Conservation (phyloP, 345 rosid species). For the Populus nigra region DNA sequence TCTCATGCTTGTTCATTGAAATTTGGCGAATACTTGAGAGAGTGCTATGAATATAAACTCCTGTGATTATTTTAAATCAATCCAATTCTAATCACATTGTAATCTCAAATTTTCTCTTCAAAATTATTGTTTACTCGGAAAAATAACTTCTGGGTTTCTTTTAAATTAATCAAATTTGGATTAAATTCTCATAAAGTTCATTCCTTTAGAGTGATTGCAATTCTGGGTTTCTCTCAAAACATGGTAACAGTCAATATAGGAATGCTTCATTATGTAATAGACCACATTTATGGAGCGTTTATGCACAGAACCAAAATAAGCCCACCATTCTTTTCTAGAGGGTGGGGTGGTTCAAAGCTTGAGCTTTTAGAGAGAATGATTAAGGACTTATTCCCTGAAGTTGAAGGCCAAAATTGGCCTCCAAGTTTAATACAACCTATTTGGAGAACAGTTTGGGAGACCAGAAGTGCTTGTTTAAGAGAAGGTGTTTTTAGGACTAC, state of each 20-base stretch:
- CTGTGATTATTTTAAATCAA: background rate
- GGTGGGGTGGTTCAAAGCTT: conserved; percentile 95
- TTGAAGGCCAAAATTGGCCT: conserved; percentile 68
- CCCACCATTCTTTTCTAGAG: conserved; percentile 85
- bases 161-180: background rate
- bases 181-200: background rate
- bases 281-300: conserved; percentile 88
- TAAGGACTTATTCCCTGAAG: conserved; percentile 66
- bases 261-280: conserved; percentile 83
- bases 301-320: conserved; percentile 79
- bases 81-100: background rate
- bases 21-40: background rate
- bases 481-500: conserved; percentile 89
- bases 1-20: background rate
- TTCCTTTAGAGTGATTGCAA: conserved; percentile 7
- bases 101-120: background rate
- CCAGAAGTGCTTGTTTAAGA: conserved; percentile 59
- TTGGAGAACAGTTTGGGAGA: conserved; percentile 96
- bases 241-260: conserved; percentile 88
- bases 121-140: background rate
- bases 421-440: conserved; percentile 64
- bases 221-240: conserved; percentile 14
- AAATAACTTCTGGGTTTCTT: conserved; percentile 18
- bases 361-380: conserved; percentile 78
- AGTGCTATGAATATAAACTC: background rate